phyloP scores from a whole-genome alignment of 805 yeast genomes.

The Cyberlindnera samutprakarnensis region DNA sequence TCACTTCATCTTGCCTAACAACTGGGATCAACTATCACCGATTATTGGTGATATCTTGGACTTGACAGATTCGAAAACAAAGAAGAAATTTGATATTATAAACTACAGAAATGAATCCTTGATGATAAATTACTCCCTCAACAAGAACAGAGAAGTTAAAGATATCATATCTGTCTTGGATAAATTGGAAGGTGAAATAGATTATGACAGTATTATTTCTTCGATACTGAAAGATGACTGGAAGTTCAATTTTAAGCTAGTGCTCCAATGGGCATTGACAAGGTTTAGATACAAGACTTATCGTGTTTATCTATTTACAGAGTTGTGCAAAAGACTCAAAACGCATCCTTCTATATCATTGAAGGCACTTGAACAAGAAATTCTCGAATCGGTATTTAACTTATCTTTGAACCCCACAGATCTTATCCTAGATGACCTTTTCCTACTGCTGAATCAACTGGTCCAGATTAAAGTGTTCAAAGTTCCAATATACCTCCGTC shows the following conservation, averaged over 20 bases:
- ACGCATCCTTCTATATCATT: slow-evolving; percentile 9
- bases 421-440: slow-evolving; percentile 28
- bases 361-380: slow-evolving; percentile 29
- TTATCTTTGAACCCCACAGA: slow-evolving; percentile 25
- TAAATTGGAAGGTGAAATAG: slow-evolving; percentile 24
- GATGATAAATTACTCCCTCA: slow-evolving; percentile 38
- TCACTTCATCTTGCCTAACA: slow-evolving; percentile 54
- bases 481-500: slow-evolving; percentile 57
- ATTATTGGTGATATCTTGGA: slow-evolving; percentile 37
- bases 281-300: slow-evolving; percentile 13
- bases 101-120: slow-evolving; percentile 66
- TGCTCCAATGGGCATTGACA: slow-evolving; percentile 34
- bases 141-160: slow-evolving; percentile 13
- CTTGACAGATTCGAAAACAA: slow-evolving; percentile 23
- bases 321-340: slow-evolving; percentile 11
- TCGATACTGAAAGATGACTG: slow-evolving; percentile 21
- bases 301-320: slow-evolving; percentile 11
- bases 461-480: slow-evolving; percentile 37
- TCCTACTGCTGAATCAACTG: slow-evolving; percentile 36
- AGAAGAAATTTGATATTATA: slow-evolving; percentile 49
- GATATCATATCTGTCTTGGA: slow-evolving; percentile 32
- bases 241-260: slow-evolving; percentile 28
- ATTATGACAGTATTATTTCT: slow-evolving; percentile 27
- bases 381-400: slow-evolving; percentile 29
- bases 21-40: slow-evolving; percentile 49